These are phyloP conservation scores for Solanum boliviense DNA, from an alignment of 257 asterid species.

Conservation along the genomic window DNA sequence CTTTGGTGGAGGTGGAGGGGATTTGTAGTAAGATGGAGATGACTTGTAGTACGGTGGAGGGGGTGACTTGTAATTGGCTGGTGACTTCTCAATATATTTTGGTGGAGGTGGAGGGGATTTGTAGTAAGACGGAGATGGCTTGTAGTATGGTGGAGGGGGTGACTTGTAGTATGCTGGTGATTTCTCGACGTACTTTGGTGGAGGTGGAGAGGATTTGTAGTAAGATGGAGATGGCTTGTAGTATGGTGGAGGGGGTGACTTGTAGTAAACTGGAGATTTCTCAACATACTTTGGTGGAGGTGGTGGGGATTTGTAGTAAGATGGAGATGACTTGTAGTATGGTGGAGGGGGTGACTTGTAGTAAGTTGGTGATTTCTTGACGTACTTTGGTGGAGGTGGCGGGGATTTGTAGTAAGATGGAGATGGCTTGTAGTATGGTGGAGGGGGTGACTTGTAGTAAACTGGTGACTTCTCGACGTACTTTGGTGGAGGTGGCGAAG, in stretches of 20 bases:
- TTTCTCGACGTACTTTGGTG: background rate
- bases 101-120: background rate
- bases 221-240: background rate
- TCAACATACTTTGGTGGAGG: background rate
- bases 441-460: background rate
- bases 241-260: background rate
- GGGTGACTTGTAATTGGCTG: background rate
- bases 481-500: background rate
- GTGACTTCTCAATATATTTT: background rate
- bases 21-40: too few species aligned
- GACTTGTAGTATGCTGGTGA: background rate
- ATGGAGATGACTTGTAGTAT: background rate
- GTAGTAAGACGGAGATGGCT: background rate
- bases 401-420: background rate
- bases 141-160: background rate
- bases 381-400: background rate
- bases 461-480: background rate
- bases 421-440: background rate
- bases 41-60: background rate
- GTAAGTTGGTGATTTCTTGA: background rate
- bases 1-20: too few species aligned
- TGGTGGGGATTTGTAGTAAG: background rate
- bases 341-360: background rate
- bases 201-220: background rate
- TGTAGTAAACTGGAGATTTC: background rate